Conservation (phyloP, 1,284 basidiomycete genomes). For the Cryptococcus maquisensis region DNA sequence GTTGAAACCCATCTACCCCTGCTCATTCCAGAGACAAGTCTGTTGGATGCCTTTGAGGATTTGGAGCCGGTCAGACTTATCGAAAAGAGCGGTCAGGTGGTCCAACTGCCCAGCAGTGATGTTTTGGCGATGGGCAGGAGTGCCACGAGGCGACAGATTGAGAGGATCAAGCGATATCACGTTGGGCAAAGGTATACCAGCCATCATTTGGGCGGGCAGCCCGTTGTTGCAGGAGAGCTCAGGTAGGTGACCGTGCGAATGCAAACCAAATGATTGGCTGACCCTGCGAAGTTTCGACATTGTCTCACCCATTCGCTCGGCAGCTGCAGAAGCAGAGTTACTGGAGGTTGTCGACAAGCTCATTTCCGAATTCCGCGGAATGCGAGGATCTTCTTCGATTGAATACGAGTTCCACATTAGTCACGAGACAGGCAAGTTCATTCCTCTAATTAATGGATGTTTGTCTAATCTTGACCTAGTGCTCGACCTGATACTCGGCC, state of each 20-base stretch:
- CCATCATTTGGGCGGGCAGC: slow-evolving; percentile 43
- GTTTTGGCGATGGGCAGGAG: slow-evolving; percentile 79
- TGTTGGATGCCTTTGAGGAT: slow-evolving; percentile 60
- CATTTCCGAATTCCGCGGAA: slow-evolving; percentile 43
- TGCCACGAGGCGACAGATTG: slow-evolving; percentile 67
- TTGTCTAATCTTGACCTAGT: slow-evolving; percentile 17
- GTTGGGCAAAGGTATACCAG: slow-evolving; percentile 63
- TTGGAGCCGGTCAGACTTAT: slow-evolving; percentile 64
- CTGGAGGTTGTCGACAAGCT: slow-evolving; percentile 48
- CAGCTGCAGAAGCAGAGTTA: slow-evolving; percentile 47
- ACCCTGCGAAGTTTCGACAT: slow-evolving; percentile 43
- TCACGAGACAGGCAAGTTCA: slow-evolving; percentile 36
- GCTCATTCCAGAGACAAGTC: slow-evolving; percentile 63
- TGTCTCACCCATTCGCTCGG: slow-evolving; percentile 43
- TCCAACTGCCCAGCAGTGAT: slow-evolving; percentile 71
- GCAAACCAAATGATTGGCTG: neutral
- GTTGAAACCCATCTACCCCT: slow-evolving; percentile 74
- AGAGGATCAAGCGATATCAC: slow-evolving; percentile 85
- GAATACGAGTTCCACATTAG: slow-evolving; percentile 49
- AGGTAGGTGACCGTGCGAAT: slow-evolving; percentile 17
- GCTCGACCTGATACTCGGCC: slow-evolving; percentile 36
- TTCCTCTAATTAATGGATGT: neutral
- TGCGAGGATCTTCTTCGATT: slow-evolving; percentile 22
- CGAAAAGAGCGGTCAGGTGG: slow-evolving; percentile 76
- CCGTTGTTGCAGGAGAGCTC: slow-evolving; percentile 36